Conservation (phyloP, 208 protist genomes). For the Endotrypanum monterogeii region DNA sequence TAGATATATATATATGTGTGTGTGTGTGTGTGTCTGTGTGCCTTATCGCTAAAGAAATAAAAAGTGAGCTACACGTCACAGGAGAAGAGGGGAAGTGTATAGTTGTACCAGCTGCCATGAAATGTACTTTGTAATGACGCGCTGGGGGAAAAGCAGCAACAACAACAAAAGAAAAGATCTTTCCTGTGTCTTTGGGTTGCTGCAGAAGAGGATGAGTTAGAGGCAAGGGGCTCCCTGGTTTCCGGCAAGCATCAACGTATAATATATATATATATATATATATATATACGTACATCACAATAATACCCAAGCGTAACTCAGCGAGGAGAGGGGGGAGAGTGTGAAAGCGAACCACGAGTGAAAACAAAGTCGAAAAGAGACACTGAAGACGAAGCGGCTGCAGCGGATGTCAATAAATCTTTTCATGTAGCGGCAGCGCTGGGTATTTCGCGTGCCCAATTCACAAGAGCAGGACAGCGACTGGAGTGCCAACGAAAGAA, state of each 20-base stretch:
- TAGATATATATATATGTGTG: too few relatives aligned
- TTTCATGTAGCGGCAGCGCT: not conserved
- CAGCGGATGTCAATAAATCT: not conserved
- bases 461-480: not conserved
- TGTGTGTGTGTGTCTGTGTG: not conserved
- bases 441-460: not conserved
- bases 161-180: too few relatives aligned
- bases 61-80: not conserved
- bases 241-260: too few relatives aligned
- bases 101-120: not conserved
- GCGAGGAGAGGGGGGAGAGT: not conserved
- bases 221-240: too few relatives aligned
- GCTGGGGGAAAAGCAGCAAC: not conserved
- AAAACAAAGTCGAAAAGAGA: not conserved
- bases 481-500: not conserved
- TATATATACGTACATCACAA: not conserved
- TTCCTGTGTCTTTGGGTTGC: not conserved
- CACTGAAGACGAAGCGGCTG: not conserved
- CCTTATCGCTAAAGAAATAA: not conserved
- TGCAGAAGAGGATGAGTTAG: not conserved
- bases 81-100: not conserved
- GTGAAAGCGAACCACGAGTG: not conserved
- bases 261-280: conserved; percentile 4
- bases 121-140: not conserved
- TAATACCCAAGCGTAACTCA: not conserved